These are phyloP conservation scores for Saturnispora besseyi DNA, from an alignment of 805 yeast genomes.

Conservation along the genomic window DNA sequence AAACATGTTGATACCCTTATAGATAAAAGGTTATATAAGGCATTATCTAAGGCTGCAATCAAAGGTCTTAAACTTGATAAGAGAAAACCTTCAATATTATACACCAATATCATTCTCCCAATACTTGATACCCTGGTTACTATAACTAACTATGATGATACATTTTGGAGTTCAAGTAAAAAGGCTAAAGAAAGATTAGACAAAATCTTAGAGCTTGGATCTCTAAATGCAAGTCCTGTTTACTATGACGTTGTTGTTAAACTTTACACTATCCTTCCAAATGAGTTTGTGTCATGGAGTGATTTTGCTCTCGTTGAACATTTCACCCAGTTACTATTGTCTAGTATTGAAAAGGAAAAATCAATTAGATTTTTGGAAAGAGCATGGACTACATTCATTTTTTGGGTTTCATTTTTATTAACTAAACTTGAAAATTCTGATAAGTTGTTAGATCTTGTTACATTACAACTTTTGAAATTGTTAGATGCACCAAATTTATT, in stretches of 20 bases:
- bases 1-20: constrained; percentile 14
- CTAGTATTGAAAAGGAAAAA: constrained; percentile 20
- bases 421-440: constrained; percentile 1
- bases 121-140: constrained; percentile 39
- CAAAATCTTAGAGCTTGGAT: constrained; percentile 43
- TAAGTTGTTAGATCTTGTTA: constrained; percentile 9
- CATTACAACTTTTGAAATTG: constrained; percentile 9
- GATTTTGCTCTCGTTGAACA: constrained; percentile 8
- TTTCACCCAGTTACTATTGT: constrained; percentile 14
- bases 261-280: constrained; percentile 18
- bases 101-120: constrained; percentile 38
- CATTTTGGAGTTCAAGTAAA: constrained; percentile 46
- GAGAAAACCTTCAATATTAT: constrained; percentile 29
- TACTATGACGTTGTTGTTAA: constrained; percentile 32
- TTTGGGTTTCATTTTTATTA: constrained; percentile 7
- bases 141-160: constrained; percentile 37
- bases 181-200: constrained; percentile 35
- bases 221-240: constrained; percentile 41
- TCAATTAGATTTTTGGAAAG: constrained; percentile 15
- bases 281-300: constrained; percentile 13
- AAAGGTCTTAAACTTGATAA: constrained; percentile 34
- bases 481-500: constrained; percentile 18
- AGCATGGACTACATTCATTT: constrained; percentile 24
- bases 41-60: constrained; percentile 36
- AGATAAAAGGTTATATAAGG: constrained; percentile 28